phyloP scores from a whole-genome alignment of 495 filamentous ascomycete species.

The Rhypophila decipiens region DNA sequence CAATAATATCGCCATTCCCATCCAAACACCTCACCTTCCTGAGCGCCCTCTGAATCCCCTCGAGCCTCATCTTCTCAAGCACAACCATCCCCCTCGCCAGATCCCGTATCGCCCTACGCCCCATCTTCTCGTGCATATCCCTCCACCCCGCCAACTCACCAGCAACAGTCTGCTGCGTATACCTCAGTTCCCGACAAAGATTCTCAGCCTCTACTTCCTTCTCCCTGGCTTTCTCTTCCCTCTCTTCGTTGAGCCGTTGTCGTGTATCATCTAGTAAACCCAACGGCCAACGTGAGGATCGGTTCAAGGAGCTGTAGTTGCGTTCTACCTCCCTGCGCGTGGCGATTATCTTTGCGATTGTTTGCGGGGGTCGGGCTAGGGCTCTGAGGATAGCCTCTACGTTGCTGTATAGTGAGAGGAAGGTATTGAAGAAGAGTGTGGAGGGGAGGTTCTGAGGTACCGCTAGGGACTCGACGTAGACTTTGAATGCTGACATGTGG shows the following conservation, averaged over 20 bases:
- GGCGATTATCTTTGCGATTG: slow-evolving; percentile 64
- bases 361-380: slow-evolving; percentile 70
- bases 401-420: slow-evolving; percentile 71
- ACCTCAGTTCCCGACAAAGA: slow-evolving; percentile 71
- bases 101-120: slow-evolving; percentile 62
- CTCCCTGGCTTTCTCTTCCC: slow-evolving; percentile 63
- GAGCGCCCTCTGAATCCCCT: slow-evolving; percentile 72
- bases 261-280: slow-evolving; percentile 86
- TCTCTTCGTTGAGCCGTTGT: slow-evolving; percentile 70
- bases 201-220: slow-evolving; percentile 57
- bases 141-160: slow-evolving; percentile 90
- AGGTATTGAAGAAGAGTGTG: slow-evolving; percentile 61
- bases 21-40: slow-evolving; percentile 39
- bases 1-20: not conserved
- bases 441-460: slow-evolving; percentile 71
- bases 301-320: slow-evolving; percentile 63
- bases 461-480: slow-evolving; percentile 60
- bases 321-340: slow-evolving; percentile 66
- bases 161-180: slow-evolving; percentile 90
- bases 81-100: slow-evolving; percentile 75
- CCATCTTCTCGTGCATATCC: slow-evolving; percentile 74
- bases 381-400: slow-evolving; percentile 73
- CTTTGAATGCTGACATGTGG: slow-evolving; percentile 64
- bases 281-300: slow-evolving; percentile 70
- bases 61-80: slow-evolving; percentile 68